These are phyloP conservation scores for Aspergillus pseudoviridinutans DNA, from an alignment of 2,329 filamentous ascomycete species.

Conservation along the genomic window DNA sequence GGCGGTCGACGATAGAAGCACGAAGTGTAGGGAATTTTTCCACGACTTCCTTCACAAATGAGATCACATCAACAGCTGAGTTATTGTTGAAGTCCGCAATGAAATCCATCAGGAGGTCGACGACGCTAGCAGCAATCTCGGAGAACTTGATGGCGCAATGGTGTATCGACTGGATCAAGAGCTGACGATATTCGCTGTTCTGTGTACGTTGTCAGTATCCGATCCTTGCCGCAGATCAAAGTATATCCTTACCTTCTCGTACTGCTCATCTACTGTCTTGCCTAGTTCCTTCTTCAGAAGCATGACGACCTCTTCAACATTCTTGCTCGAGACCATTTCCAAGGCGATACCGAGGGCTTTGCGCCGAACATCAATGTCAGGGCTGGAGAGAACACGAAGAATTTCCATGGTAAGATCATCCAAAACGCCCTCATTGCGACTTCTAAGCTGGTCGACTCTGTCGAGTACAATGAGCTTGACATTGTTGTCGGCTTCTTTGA, in stretches of 20 bases:
- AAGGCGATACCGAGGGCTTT: conserved; percentile 87
- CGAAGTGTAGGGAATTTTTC: conserved; percentile 94
- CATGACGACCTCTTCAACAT: conserved; percentile 94
- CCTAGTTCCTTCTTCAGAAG: conserved; percentile 95
- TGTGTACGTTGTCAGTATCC: conserved; percentile 26
- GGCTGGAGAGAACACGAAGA: conserved; percentile 86
- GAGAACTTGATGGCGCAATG: conserved; percentile 99
- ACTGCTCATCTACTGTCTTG: conserved; percentile 97
- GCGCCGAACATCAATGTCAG: conserved; percentile 90
- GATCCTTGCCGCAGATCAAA: neutral
- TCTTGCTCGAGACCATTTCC: conserved; percentile 98
- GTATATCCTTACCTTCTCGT: conserved; percentile 66
- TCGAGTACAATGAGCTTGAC: conserved; percentile 98
- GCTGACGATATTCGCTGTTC: conserved; percentile 89
- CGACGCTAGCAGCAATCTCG: conserved; percentile 93
- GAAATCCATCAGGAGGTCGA: conserved; percentile 97
- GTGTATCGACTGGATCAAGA: conserved; percentile 95
- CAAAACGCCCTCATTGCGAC: conserved; percentile 83
- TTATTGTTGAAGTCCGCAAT: conserved; percentile 98
- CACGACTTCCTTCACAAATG: conserved; percentile 97
- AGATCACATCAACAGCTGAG: conserved; percentile 94
- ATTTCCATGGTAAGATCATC: conserved; percentile 98
- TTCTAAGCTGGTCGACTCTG: conserved; percentile 80
- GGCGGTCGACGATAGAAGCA: conserved; percentile 77
- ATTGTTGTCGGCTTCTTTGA: conserved; percentile 98